Conservation (phyloP, 176 grass and related monocot genomes). For the Phoenix dactylifera region DNA sequence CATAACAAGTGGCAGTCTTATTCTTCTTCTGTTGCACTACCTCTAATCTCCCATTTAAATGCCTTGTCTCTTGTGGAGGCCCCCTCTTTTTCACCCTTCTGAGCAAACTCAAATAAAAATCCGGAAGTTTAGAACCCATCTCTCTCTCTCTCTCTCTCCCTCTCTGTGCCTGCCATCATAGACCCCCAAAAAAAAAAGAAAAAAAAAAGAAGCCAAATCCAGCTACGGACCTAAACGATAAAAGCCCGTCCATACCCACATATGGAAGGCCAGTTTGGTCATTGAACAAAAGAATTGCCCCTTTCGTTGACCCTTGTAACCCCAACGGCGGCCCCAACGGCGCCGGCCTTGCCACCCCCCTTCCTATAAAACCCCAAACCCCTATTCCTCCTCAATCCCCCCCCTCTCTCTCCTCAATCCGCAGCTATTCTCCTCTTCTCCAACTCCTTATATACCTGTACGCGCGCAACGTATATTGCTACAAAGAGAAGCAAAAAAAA, state of each 20-base stretch:
- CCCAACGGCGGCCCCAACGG: constrained; percentile 68
- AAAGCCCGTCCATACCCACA: too few relatives aligned
- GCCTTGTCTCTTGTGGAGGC: constrained; percentile 32
- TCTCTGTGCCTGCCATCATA: not conserved
- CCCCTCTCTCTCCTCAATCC: constrained; percentile 5
- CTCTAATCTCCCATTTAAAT: constrained; percentile 4
- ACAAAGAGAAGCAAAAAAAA: not conserved
- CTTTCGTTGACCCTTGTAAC: constrained; percentile 56
- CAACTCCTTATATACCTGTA: too few relatives aligned
- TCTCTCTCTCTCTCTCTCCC: not conserved
- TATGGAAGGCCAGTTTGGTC: not conserved
- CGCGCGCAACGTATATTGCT: too few relatives aligned
- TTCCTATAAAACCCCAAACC: constrained; percentile 9
- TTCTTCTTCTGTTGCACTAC: constrained; percentile 31
- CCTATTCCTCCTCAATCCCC: not conserved
- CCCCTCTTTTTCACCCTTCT: constrained; percentile 5
- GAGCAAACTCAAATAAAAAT: not conserved
- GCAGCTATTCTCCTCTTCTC: constrained; percentile 1
- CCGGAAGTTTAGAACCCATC: not conserved
- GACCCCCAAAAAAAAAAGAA: not conserved
- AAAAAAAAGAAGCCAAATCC: not conserved
- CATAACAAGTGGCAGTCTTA: constrained; percentile 38
- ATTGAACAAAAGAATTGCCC: not conserved
- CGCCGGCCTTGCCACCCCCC: constrained; percentile 33
- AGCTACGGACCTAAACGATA: too few relatives aligned